Evolutionary conservation across 2,329 filamentous ascomycete species (phyloP), one percentile per base, ranked within the genome.

Genomic region (Cladosporium sphaerospermum): DNA sequence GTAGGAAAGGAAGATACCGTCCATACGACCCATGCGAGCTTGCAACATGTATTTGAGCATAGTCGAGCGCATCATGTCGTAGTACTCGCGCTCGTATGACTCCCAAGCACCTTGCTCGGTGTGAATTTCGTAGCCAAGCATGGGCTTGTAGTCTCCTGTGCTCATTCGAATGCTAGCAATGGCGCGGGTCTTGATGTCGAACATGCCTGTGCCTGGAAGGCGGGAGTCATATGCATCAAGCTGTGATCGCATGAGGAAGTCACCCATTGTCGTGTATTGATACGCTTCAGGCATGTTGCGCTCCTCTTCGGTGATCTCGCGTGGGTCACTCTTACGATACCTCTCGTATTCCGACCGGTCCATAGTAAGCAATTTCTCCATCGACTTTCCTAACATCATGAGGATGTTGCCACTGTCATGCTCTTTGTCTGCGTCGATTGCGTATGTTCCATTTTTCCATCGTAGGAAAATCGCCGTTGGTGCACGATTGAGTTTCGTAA

Each of bases 31-130:
- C 82, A 99, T 95, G 42, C 93, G 88, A 28, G 92, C 95, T 71
- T 99, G 93, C 31, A 99, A 77, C 9, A 91, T 96, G 69, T 99
- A 99, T 66, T 99, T 99, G 52, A 99, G 75, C 73, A 99, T 92
- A 0, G 92, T 93, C 1, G 91, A 82, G 50, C 95, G 82, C 55
- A 95, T 92, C 90, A 99, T 95, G 69, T 99, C 93, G 68, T 86
- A 95, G 69, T 93, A 96, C 65, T 99, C 95, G 54, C 91, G 84
- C 72, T 99, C 93, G 67, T 86, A 99, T 0, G 92, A 97, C 68
- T 95, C 86, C 77, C 81, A 99, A 54, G 84, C 77, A 13, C 95
- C 95, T 50, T 83, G 82, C 0, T 82, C 82, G 37, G 77, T 71
- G 55, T 83, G 84, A 61, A 99, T 90, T 69, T 99, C 88, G 68